A percentile compares a stretch with the other conserved stretches of the same genome.
Conservation (phyloP, 2,329 filamentous ascomycete species). For the Fusarium pseudocircinatum region DNA sequence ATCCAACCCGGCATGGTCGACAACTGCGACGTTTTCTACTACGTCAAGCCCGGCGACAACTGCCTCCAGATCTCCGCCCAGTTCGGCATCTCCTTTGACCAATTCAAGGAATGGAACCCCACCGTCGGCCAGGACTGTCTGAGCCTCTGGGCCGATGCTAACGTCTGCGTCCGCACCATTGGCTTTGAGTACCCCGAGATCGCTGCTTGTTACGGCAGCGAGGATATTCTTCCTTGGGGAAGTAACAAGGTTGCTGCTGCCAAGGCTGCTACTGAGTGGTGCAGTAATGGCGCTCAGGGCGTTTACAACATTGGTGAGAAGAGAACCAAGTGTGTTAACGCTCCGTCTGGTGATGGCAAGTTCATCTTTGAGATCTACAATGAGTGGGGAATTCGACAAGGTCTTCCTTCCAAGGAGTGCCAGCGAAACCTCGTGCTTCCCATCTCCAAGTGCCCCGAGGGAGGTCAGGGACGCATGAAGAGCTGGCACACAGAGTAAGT, state of each 20-base stretch:
- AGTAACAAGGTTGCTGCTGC: conserved; percentile 7
- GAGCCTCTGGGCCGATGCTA: conserved; percentile 7
- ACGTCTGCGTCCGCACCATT: conserved; percentile 1
- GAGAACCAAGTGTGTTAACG: conserved; percentile 9
- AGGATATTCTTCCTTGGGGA: not conserved
- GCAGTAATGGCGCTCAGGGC: not conserved
- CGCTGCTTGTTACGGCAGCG: not conserved
- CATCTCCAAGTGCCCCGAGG: not conserved
- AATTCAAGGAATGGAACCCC: conserved; percentile 14
- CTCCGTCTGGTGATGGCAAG: conserved; percentile 2
- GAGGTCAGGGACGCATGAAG: not conserved
- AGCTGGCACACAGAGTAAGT: conserved; percentile 22
- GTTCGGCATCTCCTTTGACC: not conserved
- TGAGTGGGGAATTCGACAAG: not conserved
- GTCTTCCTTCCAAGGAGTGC: not conserved
- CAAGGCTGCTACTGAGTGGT: not conserved
- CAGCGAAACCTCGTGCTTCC: not conserved
- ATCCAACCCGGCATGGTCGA: conserved; percentile 19
- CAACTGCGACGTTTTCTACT: conserved; percentile 5
- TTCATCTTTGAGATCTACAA: conserved; percentile 14
- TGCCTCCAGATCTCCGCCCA: not conserved
- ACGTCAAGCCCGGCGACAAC: not conserved
- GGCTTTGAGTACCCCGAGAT: not conserved
- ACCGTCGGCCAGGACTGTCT: not conserved
- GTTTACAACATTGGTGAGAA: not conserved